Evolutionary conservation across 345 rosid genomes (phyloP).

Genomic region (Lepidium sativum): DNA sequence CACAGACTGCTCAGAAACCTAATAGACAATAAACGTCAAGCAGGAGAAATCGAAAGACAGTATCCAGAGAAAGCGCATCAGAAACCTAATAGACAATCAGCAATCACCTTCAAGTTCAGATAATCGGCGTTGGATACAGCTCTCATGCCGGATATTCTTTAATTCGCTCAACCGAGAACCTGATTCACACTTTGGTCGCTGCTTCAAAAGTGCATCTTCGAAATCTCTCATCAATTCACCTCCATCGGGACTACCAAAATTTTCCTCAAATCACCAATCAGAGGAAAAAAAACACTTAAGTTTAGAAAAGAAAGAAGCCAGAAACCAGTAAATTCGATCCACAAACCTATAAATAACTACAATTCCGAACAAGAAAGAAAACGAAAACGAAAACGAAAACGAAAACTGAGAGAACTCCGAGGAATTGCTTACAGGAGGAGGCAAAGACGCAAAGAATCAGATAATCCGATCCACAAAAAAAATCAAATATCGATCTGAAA

Average conservation of each 20-base stretch:
- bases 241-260: constrained; percentile 17
- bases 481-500: not conserved
- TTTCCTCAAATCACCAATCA: constrained; percentile 27
- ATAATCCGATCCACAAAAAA: not conserved
- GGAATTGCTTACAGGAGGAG: not conserved
- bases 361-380: not conserved
- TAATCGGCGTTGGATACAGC: constrained; percentile 51
- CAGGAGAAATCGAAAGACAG: not conserved
- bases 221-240: constrained; percentile 65
- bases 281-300: not conserved
- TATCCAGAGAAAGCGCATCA: too few relatives aligned
- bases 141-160: constrained; percentile 39
- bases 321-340: not conserved
- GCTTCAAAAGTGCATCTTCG: constrained; percentile 62
- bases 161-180: constrained; percentile 41
- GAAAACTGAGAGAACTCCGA: not conserved
- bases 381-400: not conserved
- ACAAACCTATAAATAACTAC: not conserved
- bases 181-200: constrained; percentile 43
- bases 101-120: constrained; percentile 65
- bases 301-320: not conserved
- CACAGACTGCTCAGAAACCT: not conserved
- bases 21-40: not conserved
- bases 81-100: too few relatives aligned
- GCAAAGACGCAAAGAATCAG: not conserved